phyloP scores from a whole-genome alignment of 23 red algal genomes.

The Gracilaria caudata region DNA sequence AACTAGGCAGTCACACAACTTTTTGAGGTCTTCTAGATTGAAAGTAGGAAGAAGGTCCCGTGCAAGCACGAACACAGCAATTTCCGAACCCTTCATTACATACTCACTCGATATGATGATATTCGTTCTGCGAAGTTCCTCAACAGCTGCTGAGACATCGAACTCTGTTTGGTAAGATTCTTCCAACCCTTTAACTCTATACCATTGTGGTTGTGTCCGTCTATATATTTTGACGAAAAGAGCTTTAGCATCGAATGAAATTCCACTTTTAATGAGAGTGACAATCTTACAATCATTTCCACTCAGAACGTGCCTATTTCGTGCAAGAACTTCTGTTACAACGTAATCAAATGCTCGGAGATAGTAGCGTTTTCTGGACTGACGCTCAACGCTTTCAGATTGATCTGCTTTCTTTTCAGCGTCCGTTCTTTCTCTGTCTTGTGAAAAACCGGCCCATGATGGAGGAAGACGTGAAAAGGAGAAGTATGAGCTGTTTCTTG shows the following conservation, averaged over 20 bases:
- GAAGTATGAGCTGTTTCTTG: conserved; percentile 25
- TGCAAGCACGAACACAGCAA: neutral
- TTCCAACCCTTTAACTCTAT: conserved; percentile 23
- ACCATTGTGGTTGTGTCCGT: conserved; percentile 57
- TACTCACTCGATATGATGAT: conserved; percentile 33
- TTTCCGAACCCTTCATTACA: neutral
- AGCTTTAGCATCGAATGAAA: conserved; percentile 36
- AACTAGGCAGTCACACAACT: conserved; percentile 28
- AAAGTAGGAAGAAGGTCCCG: conserved; percentile 34
- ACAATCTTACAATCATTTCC: conserved; percentile 23
- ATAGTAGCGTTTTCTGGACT: conserved; percentile 32
- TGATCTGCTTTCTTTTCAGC: neutral
- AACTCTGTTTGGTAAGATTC: conserved; percentile 31
- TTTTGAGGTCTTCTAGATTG: conserved; percentile 28
- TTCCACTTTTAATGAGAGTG: conserved; percentile 18
- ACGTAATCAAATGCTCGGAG: conserved; percentile 58
- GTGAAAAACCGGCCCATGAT: neutral
- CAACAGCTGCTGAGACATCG: conserved; percentile 15
- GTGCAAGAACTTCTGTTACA: conserved; percentile 30
- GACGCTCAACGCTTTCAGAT: neutral
- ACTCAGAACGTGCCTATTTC: conserved; percentile 34
- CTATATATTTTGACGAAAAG: conserved; percentile 69
- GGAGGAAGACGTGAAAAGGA: conserved; percentile 16
- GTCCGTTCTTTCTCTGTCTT: neutral
- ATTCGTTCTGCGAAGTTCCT: conserved; percentile 13